A percentile compares a stretch with the other conserved stretches of the same genome.
phyloP scores from a whole-genome alignment of 345 rosid genomes.

The Cardamine resedifolia region DNA sequence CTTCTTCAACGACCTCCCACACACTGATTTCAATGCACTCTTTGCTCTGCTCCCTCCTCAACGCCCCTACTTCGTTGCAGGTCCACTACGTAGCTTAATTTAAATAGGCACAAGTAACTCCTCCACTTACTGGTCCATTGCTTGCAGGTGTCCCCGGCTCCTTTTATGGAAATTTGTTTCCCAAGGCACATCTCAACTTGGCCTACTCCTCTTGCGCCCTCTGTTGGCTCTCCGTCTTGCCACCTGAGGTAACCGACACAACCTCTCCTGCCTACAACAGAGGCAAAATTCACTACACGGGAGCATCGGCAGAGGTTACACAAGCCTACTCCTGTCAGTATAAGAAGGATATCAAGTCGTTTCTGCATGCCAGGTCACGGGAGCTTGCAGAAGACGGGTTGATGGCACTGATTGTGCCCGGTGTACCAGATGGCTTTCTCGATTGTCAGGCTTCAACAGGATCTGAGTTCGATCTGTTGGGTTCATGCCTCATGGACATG shows the following conservation, averaged over 20 bases:
- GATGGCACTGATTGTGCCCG: conserved; percentile 39
- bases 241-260: conserved; percentile 31
- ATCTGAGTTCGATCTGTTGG: conserved; percentile 31
- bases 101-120: background rate
- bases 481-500: conserved; percentile 45
- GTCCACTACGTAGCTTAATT: background rate
- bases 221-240: conserved; percentile 42
- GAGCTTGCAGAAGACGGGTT: conserved; percentile 44
- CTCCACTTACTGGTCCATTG: background rate
- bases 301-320: conserved; percentile 35
- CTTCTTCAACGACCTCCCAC: conserved; percentile 46
- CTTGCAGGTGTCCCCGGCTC: conserved; percentile 44
- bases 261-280: conserved; percentile 45
- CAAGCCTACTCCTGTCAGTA: conserved; percentile 41
- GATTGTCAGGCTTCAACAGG: conserved; percentile 17
- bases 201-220: conserved; percentile 41
- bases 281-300: conserved; percentile 43
- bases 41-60: conserved; percentile 39
- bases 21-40: conserved; percentile 54
- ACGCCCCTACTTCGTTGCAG: conserved; percentile 31
- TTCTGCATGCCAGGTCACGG: conserved; percentile 42
- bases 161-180: conserved; percentile 43
- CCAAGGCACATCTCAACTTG: conserved; percentile 36
- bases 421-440: conserved; percentile 33
- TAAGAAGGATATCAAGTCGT: conserved; percentile 40